These are phyloP conservation scores for Irpex rosettiformis DNA, from an alignment of 1,284 basidiomycete species.

Conservation along the genomic window DNA sequence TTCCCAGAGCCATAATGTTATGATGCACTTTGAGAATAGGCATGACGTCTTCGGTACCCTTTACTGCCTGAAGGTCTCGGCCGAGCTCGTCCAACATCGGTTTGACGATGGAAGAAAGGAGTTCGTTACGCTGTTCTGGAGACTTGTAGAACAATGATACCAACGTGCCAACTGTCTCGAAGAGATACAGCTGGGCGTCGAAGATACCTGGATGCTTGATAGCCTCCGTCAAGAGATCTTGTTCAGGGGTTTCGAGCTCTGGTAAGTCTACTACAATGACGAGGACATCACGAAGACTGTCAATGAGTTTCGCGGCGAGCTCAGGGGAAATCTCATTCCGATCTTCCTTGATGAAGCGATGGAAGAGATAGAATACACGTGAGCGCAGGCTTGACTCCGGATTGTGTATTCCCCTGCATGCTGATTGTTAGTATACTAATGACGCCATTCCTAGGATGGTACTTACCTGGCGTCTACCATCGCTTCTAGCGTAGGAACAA, in stretches of 20 bases:
- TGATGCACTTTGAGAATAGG: constrained; percentile 92
- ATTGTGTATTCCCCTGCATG: constrained; percentile 86
- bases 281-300: constrained; percentile 72
- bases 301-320: constrained; percentile 69
- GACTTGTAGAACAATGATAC: constrained; percentile 72
- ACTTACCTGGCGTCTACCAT: constrained; percentile 80
- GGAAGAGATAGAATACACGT: constrained; percentile 90
- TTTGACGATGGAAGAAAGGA: constrained; percentile 77
- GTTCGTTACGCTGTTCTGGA: constrained; percentile 67
- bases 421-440: not conserved
- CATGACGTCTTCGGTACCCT: constrained; percentile 59
- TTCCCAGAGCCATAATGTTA: constrained; percentile 91
- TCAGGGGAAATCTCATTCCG: constrained; percentile 76
- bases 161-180: constrained; percentile 88
- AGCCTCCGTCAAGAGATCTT: constrained; percentile 77
- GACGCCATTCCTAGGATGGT: not conserved
- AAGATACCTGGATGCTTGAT: constrained; percentile 73
- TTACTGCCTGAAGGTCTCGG: constrained; percentile 59
- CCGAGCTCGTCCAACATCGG: constrained; percentile 82
- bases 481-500: constrained; percentile 83
- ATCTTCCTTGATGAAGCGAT: constrained; percentile 88
- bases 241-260: constrained; percentile 56
- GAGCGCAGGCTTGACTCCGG: constrained; percentile 69
- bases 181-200: constrained; percentile 93
- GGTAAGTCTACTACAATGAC: constrained; percentile 64